These are phyloP conservation scores for Cryphonectria japonica DNA, from an alignment of 2,329 filamentous ascomycete genomes.

Conservation along the genomic window DNA sequence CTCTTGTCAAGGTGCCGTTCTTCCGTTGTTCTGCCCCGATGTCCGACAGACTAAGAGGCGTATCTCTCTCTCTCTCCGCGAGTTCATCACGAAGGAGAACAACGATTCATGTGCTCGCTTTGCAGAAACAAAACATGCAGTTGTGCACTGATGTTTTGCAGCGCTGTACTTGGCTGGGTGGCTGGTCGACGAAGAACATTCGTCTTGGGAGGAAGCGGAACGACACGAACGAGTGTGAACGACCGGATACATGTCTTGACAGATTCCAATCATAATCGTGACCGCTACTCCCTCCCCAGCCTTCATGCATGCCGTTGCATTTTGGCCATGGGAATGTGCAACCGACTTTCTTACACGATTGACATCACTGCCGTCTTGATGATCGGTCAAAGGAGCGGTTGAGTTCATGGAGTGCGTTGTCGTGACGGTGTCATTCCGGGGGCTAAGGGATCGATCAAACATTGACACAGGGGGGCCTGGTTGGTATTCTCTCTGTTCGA, in stretches of 20 bases:
- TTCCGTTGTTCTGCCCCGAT: neutral
- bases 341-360: neutral
- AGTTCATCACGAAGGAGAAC: neutral
- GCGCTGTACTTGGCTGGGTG: neutral
- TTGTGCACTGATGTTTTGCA: neutral
- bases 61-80: neutral
- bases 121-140: neutral
- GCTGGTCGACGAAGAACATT: neutral
- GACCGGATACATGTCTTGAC: neutral
- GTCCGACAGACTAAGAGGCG: neutral
- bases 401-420: neutral
- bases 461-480: neutral
- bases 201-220: neutral
- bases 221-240: neutral
- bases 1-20: neutral
- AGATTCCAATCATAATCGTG: neutral
- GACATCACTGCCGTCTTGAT: neutral
- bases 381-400: too few relatives aligned
- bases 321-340: neutral
- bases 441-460: neutral
- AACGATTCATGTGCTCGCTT: neutral
- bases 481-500: neutral
- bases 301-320: neutral
- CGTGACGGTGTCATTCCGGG: neutral
- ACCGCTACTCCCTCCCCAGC: neutral